Percentiles rank a stretch among this genome's conserved stretches.
Conservation (phyloP, 306 rosid species). For the Gillenia trifoliata region DNA sequence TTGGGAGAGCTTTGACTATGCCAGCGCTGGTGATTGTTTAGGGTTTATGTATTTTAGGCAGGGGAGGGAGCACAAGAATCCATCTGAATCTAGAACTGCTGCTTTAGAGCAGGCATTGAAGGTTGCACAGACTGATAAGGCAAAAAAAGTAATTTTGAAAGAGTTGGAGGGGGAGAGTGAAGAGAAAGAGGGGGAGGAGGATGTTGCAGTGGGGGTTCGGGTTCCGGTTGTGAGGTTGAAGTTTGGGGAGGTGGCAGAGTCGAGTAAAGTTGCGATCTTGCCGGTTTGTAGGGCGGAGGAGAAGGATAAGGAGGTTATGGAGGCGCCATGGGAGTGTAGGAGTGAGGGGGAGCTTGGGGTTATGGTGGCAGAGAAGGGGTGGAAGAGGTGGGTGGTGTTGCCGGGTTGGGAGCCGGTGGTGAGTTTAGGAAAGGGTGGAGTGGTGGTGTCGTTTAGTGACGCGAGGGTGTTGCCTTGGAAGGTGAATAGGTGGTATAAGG, state of each 20-base stretch:
- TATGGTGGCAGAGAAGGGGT: slow-evolving; percentile 74
- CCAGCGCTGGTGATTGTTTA: slow-evolving; percentile 65
- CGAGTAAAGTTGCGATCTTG: slow-evolving; percentile 50
- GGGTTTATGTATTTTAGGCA: slow-evolving; percentile 66
- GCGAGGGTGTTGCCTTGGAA: slow-evolving; percentile 84
- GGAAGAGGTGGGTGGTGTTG: slow-evolving; percentile 82
- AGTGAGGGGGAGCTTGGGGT: slow-evolving; percentile 66
- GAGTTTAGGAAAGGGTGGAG: slow-evolving; percentile 49
- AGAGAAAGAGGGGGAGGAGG: neutral
- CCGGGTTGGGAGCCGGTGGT: slow-evolving; percentile 67
- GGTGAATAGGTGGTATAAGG: slow-evolving; percentile 70
- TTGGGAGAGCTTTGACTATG: slow-evolving; percentile 64
- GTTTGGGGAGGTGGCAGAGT: slow-evolving; percentile 85
- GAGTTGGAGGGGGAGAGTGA: slow-evolving; percentile 25
- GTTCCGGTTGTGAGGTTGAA: slow-evolving; percentile 86
- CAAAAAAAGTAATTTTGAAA: slow-evolving; percentile 28
- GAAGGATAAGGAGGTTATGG: slow-evolving; percentile 39
- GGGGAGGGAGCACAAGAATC: slow-evolving; percentile 48
- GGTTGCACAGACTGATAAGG: slow-evolving; percentile 49
- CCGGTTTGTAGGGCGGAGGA: slow-evolving; percentile 68
- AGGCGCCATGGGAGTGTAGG: slow-evolving; percentile 61
- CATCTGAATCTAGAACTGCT: slow-evolving; percentile 35
- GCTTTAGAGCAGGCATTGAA: slow-evolving; percentile 53
- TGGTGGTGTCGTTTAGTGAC: slow-evolving; percentile 61
- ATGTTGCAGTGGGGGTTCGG: neutral